A percentile compares a stretch with the other conserved stretches of the same genome.
These are phyloP conservation scores for Auxenochlorella pyrenoidosa DNA, from an alignment of 139 green algal genomes.

Conservation along the genomic window DNA sequence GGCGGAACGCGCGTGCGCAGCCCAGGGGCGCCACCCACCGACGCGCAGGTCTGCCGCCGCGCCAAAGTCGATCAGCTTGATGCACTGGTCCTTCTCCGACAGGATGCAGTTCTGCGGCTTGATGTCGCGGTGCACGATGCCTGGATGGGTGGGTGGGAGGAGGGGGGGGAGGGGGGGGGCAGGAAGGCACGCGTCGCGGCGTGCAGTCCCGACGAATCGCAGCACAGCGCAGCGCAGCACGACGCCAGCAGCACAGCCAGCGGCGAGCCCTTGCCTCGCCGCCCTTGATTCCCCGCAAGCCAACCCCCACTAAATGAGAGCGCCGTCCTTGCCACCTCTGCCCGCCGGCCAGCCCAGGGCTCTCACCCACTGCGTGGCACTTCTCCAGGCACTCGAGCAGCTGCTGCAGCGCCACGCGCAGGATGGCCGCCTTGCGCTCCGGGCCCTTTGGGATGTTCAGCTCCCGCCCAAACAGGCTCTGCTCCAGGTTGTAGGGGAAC, in stretches of 20 bases:
- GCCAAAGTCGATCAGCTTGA: constrained; percentile 95
- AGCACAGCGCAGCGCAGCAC: too few species aligned
- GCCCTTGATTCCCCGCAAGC: too few species aligned
- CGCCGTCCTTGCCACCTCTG: too few species aligned
- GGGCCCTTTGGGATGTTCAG: constrained; percentile 71
- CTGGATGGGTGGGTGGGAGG: constrained; percentile 32
- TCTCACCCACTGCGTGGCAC: constrained; percentile 59
- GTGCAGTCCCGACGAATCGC: too few species aligned
- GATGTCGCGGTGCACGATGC: constrained; percentile 92
- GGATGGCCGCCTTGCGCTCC: constrained; percentile 45
- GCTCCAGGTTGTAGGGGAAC: constrained; percentile 95
- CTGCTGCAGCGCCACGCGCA: constrained; percentile 73
- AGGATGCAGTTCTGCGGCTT: constrained; percentile 95
- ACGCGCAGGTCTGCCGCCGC: constrained; percentile 90
- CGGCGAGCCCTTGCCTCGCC: neutral
- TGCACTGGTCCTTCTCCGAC: constrained; percentile 54
- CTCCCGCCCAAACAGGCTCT: constrained; percentile 76
- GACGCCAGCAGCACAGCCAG: neutral
- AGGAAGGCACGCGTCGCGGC: too few species aligned
- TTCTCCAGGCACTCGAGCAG: constrained; percentile 74
- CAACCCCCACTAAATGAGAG: too few species aligned
- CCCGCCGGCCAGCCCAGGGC: too few species aligned
- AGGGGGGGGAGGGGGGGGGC: too few species aligned
- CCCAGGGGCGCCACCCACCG: neutral
- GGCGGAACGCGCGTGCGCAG: neutral